phyloP scores from a whole-genome alignment of 192 early-diverging fungal genomes.

The Spizellomyces punctatus region DNA sequence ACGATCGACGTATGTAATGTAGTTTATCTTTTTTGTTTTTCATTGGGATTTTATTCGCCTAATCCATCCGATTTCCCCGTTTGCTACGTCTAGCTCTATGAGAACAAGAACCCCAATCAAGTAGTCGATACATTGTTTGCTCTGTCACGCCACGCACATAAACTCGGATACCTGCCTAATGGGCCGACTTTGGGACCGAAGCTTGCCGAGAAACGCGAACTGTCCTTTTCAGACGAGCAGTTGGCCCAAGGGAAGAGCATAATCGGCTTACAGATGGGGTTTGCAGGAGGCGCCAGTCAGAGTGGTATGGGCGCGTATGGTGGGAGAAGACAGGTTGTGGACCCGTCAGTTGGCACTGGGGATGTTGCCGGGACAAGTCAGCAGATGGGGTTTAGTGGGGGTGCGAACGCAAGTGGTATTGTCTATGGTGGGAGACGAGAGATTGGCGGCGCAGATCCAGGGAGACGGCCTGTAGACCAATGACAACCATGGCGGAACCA shows the following conservation, averaged over 20 bases:
- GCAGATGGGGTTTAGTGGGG: slow-evolving; percentile 52
- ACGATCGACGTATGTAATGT: slow-evolving; percentile 61
- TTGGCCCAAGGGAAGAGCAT: slow-evolving; percentile 58
- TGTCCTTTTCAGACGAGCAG: slow-evolving; percentile 64
- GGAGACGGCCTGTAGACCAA: background rate
- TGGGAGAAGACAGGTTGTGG: slow-evolving; percentile 30
- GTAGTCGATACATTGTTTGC: slow-evolving; percentile 77
- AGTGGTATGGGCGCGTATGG: slow-evolving; percentile 33
- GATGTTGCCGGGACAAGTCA: slow-evolving; percentile 10
- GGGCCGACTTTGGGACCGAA: slow-evolving; percentile 66
- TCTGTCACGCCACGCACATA: slow-evolving; percentile 68
- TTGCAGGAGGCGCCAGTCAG: slow-evolving; percentile 27
- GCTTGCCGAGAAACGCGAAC: slow-evolving; percentile 67
- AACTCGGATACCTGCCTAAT: slow-evolving; percentile 47
- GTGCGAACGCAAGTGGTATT: slow-evolving; percentile 34
- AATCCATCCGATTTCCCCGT: too few relatives aligned
- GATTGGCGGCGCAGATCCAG: slow-evolving; percentile 32
- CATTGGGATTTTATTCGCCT: too few relatives aligned
- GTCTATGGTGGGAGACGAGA: slow-evolving; percentile 38
- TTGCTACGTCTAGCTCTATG: slow-evolving; percentile 51
- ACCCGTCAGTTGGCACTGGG: slow-evolving; percentile 18
- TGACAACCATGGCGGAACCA: too few relatives aligned
- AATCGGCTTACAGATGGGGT: slow-evolving; percentile 62
- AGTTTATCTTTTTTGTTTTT: too few relatives aligned
- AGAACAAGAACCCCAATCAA: slow-evolving; percentile 56